Evolutionary conservation across 2,329 filamentous ascomycete genomes (phyloP), one percentile per base, ranked within the genome.

Genomic region (Aspergillus pseudonomiae): DNA sequence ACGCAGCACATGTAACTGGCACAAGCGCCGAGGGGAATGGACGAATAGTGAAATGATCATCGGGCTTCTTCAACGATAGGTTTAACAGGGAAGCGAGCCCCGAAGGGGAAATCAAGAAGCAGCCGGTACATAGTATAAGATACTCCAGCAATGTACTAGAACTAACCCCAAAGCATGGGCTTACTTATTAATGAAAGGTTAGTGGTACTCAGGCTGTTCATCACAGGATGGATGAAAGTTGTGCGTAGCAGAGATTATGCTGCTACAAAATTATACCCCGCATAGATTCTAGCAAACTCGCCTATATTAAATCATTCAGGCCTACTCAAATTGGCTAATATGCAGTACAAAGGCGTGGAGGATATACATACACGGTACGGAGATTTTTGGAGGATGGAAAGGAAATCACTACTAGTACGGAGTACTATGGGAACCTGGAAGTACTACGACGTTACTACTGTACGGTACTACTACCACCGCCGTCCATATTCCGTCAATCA

Each of bases 321-420:
- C 16, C 19, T 41, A 41, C 6, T 19, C 43, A 26, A 48, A 16
- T 26, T 28, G 14, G 26, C 45, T 53, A 32, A 32, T 53, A 32
- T 34, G 24, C 48, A 52, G 48, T 24, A 24, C 43, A 11, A 52
- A 52, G 16, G 10, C 5, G 24, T 28, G 9, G 32, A 62, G 34
- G 56, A 62, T 48, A 54, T 53, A 21, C 36, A 34, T 50, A 50
- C 24, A n/a, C 26, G 50, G 61, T 63, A 61, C 63, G 61, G 60
- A 63, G 46, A 34, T 39, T 52, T 56, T 57, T 61, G 63, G 55
- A 65, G 59, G 63, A 63, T 61, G 63, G 12, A 14, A 63, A 61
- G 54, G 63, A 57, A 63, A 41, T 60, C 41, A 56, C 30, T 41
- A 54, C 54, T 36, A 57, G 50, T 59, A 24, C 14, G 6, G 34